These are phyloP conservation scores for Parasarocladium wereldwijsianum DNA, from an alignment of 2,329 filamentous ascomycete genomes.

Conservation along the genomic window DNA sequence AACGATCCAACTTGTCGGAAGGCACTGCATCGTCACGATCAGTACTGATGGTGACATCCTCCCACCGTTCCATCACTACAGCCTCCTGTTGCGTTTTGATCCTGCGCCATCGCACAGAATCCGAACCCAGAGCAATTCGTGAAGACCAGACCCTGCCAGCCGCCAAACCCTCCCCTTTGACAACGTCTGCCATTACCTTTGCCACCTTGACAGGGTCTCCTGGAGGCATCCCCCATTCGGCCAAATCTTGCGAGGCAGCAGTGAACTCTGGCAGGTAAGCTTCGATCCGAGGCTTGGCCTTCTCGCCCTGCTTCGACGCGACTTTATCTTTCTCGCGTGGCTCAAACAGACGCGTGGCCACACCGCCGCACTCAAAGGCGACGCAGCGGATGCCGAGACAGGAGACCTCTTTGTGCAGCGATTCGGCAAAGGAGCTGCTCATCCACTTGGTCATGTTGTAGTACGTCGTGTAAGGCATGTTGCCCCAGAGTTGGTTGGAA, in stretches of 20 bases:
- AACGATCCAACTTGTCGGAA: background rate
- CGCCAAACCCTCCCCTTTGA: background rate
- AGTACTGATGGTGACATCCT: background rate
- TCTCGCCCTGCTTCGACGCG: constrained; percentile 7
- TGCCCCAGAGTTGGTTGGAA: constrained; percentile 12
- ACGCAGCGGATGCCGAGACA: constrained; percentile 14
- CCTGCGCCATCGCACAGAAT: background rate
- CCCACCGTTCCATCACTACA: background rate
- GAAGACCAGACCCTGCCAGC: background rate
- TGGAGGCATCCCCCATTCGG: background rate
- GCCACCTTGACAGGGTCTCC: constrained; percentile 1
- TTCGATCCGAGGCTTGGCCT: background rate
- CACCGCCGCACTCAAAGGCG: constrained; percentile 17
- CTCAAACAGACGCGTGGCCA: constrained; percentile 14
- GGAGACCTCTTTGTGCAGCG: constrained; percentile 14
- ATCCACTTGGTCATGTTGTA: constrained; percentile 17
- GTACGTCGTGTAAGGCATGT: constrained; percentile 15
- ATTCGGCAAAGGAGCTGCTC: constrained; percentile 13
- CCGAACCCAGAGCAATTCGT: background rate
- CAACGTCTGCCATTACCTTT: background rate
- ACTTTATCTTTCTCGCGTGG: constrained; percentile 9
- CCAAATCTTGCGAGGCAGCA: background rate
- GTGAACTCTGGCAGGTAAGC: background rate
- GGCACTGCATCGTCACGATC: background rate
- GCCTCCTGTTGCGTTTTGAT: background rate